These are phyloP conservation scores for Rhizopus microsporus DNA, from an alignment of 371 early-diverging fungal species.

Conservation along the genomic window DNA sequence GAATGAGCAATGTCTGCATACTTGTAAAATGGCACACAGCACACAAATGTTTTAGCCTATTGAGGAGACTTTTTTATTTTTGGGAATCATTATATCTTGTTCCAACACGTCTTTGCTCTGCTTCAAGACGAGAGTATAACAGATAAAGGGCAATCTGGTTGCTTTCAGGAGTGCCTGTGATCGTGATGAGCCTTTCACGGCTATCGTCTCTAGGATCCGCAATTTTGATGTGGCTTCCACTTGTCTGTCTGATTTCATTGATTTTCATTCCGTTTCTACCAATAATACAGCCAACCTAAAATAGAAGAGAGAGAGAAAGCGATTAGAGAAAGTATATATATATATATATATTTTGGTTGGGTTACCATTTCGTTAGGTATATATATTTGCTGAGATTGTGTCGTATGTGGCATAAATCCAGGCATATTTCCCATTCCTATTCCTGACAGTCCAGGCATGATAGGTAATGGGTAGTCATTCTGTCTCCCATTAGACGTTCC, in stretches of 20 bases:
- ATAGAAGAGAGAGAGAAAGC: constrained; percentile 2
- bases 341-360: neutral
- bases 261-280: constrained; percentile 87
- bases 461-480: constrained; percentile 25
- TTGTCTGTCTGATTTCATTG: constrained; percentile 77
- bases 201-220: constrained; percentile 61
- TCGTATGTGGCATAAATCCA: constrained; percentile 30
- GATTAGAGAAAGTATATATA: neutral
- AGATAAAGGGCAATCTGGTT: constrained; percentile 82
- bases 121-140: constrained; percentile 77
- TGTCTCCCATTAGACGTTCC: constrained; percentile 25
- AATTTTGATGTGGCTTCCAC: constrained; percentile 81
- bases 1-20: too few species aligned
- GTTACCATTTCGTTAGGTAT: constrained; percentile 81
- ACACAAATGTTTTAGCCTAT: too few species aligned
- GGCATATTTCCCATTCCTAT: constrained; percentile 36
- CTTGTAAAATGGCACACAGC: too few species aligned
- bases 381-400: constrained; percentile 77
- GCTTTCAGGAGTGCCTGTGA: constrained; percentile 79
- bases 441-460: constrained; percentile 31
- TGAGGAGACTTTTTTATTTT: constrained; percentile 3
- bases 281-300: constrained; percentile 78
- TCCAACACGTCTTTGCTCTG: constrained; percentile 63
- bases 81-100: constrained; percentile 25
- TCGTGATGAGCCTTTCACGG: constrained; percentile 78